A percentile compares a stretch with the other conserved stretches of the same genome.
phyloP scores from a whole-genome alignment of 768 basidiomycete genomes.

The Hemileccinum impolitum region DNA sequence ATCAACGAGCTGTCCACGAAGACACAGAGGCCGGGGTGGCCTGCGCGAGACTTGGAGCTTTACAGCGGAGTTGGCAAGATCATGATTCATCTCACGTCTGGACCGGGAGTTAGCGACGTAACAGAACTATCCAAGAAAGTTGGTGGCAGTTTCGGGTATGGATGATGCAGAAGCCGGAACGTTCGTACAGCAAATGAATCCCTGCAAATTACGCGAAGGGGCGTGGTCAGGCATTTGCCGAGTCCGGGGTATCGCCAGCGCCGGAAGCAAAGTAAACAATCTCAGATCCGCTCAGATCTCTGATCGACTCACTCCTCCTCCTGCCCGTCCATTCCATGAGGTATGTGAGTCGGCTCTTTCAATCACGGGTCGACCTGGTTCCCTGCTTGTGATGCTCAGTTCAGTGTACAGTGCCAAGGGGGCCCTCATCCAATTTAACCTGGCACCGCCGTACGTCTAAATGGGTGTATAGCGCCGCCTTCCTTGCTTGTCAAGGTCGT shows the following conservation, averaged over 20 bases:
- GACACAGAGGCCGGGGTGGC: too few relatives aligned
- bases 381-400: background rate
- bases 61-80: too few relatives aligned
- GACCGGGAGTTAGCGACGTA: too few relatives aligned
- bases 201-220: background rate
- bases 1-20: too few relatives aligned
- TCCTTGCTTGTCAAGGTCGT: slow-evolving; percentile 8
- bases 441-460: slow-evolving; percentile 18
- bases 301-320: slow-evolving; percentile 9
- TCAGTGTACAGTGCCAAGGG: background rate
- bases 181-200: background rate
- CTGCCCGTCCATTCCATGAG: slow-evolving; percentile 1
- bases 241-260: slow-evolving; percentile 30
- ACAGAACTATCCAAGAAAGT: too few relatives aligned
- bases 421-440: background rate
- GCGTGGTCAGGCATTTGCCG: slow-evolving; percentile 25
- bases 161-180: background rate
- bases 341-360: background rate
- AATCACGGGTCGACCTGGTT: background rate
- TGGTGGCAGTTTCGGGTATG: slow-evolving; percentile 3
- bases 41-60: too few relatives aligned
- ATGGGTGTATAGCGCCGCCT: background rate
- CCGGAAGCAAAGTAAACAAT: slow-evolving; percentile 32
- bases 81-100: too few relatives aligned
- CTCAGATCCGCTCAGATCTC: slow-evolving; percentile 27